These are phyloP conservation scores for Cinnamomum chago DNA, from an alignment of 164 flowering plant genomes.

Conservation along the genomic window DNA sequence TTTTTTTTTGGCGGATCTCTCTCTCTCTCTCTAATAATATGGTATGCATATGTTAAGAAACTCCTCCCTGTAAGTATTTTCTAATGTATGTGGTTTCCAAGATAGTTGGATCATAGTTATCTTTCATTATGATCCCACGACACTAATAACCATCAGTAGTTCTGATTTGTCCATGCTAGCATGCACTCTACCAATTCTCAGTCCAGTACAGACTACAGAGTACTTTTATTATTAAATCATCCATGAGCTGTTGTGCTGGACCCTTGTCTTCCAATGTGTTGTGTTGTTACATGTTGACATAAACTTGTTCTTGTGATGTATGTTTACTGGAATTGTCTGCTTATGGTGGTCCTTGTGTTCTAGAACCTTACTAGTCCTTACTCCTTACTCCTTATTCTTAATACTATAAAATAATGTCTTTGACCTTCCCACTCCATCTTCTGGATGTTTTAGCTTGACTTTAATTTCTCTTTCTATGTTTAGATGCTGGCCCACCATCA, in stretches of 20 bases:
- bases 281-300: background rate
- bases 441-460: background rate
- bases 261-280: background rate
- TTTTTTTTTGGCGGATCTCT: too few species aligned
- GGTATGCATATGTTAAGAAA: too few species aligned
- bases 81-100: background rate
- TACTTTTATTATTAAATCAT: background rate
- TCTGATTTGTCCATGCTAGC: background rate
- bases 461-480: background rate
- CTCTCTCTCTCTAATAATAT: too few species aligned
- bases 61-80: too few species aligned
- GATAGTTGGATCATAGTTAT: background rate
- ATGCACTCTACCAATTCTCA: background rate
- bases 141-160: background rate
- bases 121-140: background rate
- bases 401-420: background rate
- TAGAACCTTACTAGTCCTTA: background rate
- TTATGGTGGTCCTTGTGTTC: background rate
- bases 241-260: background rate
- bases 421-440: background rate
- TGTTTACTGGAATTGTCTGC: background rate
- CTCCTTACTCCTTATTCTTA: background rate
- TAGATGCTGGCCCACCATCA: slow-evolving; percentile 91
- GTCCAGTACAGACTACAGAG: background rate
- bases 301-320: background rate